These are phyloP conservation scores for Edaphochlamys debaryana DNA, from an alignment of 139 green algal species.

Conservation along the genomic window DNA sequence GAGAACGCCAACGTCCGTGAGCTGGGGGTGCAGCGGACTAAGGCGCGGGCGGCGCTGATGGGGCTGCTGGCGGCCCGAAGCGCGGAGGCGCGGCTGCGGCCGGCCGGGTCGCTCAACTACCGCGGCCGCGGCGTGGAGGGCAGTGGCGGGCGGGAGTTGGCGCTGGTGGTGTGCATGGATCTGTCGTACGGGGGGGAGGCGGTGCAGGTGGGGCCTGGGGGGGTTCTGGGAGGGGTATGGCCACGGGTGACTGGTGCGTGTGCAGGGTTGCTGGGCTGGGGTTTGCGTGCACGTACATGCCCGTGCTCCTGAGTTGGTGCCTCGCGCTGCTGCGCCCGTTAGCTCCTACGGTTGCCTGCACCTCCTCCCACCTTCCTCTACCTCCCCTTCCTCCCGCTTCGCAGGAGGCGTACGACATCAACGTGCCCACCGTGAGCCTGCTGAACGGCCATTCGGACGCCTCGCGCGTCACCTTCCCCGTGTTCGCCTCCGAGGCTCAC, in stretches of 20 bases:
- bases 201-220: no score
- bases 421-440: constrained; percentile 52
- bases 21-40: no score
- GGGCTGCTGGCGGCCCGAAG: constrained; percentile 26
- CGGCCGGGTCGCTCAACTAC: background rate
- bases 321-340: no score
- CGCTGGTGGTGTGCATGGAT: constrained; percentile 60
- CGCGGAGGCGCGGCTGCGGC: constrained; percentile 1
- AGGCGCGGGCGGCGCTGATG: background rate
- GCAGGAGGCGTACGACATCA: constrained; percentile 49
- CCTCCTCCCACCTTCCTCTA: no score
- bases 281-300: no score
- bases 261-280: no score
- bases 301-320: no score
- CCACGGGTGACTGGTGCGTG: no score
- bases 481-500: constrained; percentile 49
- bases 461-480: constrained; percentile 54
- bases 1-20: no score
- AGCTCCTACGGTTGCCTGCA: no score
- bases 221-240: no score
- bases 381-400: no score
- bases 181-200: constrained; percentile 41
- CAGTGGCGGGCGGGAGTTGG: background rate
- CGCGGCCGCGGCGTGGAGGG: background rate
- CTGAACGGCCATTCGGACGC: constrained; percentile 56